phyloP scores from a whole-genome alignment of 1,139 yeast genomes.

The Nakaseomyces bracarensis region DNA sequence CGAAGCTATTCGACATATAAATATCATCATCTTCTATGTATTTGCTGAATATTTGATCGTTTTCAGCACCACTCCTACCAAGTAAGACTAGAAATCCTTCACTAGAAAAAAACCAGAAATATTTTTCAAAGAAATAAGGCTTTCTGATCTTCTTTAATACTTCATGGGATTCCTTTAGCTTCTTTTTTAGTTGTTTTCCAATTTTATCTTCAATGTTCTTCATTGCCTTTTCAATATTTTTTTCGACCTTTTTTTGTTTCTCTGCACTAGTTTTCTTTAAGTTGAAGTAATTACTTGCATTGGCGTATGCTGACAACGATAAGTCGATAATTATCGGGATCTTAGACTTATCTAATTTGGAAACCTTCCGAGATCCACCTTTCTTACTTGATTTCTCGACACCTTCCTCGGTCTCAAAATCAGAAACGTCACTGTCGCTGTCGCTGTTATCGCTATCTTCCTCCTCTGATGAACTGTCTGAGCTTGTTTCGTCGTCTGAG shows the following conservation, averaged over 20 bases:
- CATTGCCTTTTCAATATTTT: conserved; percentile 69
- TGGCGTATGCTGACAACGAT: conserved; percentile 72
- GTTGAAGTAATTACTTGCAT: conserved; percentile 80
- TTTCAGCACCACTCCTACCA: conserved; percentile 78
- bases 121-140: conserved; percentile 89
- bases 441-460: conserved; percentile 15
- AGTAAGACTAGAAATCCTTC: conserved; percentile 85
- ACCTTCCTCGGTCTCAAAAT: conserved; percentile 14
- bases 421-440: conserved; percentile 9
- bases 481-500: conserved; percentile 12
- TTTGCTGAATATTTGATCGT: conserved; percentile 73
- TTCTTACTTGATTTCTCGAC: conserved; percentile 11
- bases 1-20: conserved; percentile 70
- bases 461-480: conserved; percentile 11
- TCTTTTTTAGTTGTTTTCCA: conserved; percentile 58
- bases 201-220: conserved; percentile 80
- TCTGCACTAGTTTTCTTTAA: conserved; percentile 67
- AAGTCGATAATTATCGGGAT: conserved; percentile 58
- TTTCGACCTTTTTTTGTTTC: conserved; percentile 74
- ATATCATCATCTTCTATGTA: conserved; percentile 67
- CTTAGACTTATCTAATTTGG: conserved; percentile 15
- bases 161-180: conserved; percentile 57
- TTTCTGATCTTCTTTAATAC: conserved; percentile 57
- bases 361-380: conserved; percentile 14
- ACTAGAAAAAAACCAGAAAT: conserved; percentile 81